Evolutionary conservation across 2,329 filamentous ascomycete genomes (phyloP), one percentile per base, ranked within the genome.

Genomic region (Aspergillus aculeatinus): DNA sequence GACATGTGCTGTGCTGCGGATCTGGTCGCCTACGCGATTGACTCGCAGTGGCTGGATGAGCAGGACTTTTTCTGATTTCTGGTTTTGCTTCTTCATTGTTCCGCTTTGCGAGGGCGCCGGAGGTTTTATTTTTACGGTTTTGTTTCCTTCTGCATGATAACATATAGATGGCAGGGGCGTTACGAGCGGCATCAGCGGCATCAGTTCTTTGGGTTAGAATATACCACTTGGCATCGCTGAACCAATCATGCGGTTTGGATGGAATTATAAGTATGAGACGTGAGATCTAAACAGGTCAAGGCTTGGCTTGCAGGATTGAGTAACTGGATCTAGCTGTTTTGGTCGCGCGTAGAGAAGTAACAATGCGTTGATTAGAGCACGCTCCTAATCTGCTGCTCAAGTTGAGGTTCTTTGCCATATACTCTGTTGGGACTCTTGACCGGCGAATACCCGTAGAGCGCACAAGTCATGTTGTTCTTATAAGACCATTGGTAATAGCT

Each of bases 1-100:
- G 74, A 76, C 33, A 75, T 79, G 72, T 77, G 73, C 50, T 78
- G 76, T 67, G 75, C 77, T 1, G 76, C 76, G 11, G 77, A 79
- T 64, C 60, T 79, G 44, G 75, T 79, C 6, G 76, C 77, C 11
- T 78, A 77, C 60, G 77, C 76, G 9, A 77, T 79, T 67, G 76
- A 78, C 52, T 74, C 73, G 23, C 68, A 74, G 47, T 79, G 77
- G 77, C 59, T 79, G 55, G 67, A 63, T 3, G 75, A 77, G 60
- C 62, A 69, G 19, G 75, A 79, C 56, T 79, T 79, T 60, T 74
- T 77, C 52, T 70, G 29, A 67, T 11, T 29, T 14, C 16, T 10
- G 12, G 11, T 23, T 5, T 29, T 55, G 25, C 16, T 33, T 21
- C 10, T 29, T 47, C 23, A 5, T n/a, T n/a, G 35, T 19, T 29